Conservation (phyloP, 495 filamentous ascomycete species). For the Diplogelasinospora grovesii region DNA sequence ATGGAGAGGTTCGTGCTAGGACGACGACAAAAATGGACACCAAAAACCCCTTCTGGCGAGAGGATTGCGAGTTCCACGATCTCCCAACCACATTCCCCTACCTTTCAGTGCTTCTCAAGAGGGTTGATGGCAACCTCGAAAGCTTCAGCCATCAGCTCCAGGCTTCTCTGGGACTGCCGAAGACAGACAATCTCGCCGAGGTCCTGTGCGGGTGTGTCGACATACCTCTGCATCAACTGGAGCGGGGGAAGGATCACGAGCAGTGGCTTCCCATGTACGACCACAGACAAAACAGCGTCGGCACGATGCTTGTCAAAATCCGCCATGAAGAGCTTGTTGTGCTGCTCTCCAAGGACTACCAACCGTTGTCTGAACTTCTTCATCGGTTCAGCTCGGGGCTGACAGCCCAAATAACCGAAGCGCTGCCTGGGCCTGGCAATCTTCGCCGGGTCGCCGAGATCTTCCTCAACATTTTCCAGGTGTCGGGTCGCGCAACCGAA, state of each 20-base stretch:
- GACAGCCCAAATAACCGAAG: conserved; percentile 74
- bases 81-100: conserved; percentile 73
- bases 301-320: conserved; percentile 81
- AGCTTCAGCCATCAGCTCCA: conserved; percentile 38
- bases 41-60: conserved; percentile 86
- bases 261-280: conserved; percentile 85
- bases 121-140: conserved; percentile 42
- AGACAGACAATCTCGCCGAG: conserved; percentile 31
- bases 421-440: conserved; percentile 68
- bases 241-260: conserved; percentile 71
- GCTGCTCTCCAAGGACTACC: conserved; percentile 78
- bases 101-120: conserved; percentile 77
- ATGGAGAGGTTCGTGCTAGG: conserved; percentile 80
- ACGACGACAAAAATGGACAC: conserved; percentile 79
- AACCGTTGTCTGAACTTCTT: conserved; percentile 74
- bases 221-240: conserved; percentile 76
- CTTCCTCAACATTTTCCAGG: conserved; percentile 91
- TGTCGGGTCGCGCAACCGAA: conserved; percentile 77
- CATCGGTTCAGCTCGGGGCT: conserved; percentile 78
- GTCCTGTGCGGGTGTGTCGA: conserved; percentile 66
- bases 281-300: conserved; percentile 62
- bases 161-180: conserved; percentile 35
- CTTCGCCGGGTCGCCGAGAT: conserved; percentile 76
- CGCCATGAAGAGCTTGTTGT: conserved; percentile 83
- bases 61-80: conserved; percentile 82